These are phyloP conservation scores for Pythium aphanidermatum DNA, from an alignment of 352 stramenopile species.

Conservation along the genomic window DNA sequence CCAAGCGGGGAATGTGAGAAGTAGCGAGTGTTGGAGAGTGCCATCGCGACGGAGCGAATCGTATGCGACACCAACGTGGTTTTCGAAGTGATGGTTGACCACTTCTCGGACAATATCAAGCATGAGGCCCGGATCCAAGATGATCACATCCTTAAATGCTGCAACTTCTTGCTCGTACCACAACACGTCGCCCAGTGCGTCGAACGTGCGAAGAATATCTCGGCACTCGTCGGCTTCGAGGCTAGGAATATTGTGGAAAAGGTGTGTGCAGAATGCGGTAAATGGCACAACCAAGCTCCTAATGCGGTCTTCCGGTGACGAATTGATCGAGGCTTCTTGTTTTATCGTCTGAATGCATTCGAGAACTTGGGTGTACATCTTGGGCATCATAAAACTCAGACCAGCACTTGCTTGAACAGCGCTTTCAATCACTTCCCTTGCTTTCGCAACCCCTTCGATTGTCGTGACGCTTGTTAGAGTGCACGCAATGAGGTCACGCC, in stretches of 20 bases:
- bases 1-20: not conserved
- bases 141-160: not conserved
- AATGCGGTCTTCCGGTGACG: too few species aligned
- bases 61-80: not conserved
- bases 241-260: too few species aligned
- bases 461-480: too few species aligned
- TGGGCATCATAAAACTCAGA: too few species aligned
- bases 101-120: slow-evolving; percentile 14
- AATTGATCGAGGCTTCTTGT: too few species aligned
- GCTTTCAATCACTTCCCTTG: not conserved
- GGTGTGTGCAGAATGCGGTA: too few species aligned
- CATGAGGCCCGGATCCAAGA: slow-evolving; percentile 12
- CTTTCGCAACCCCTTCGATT: too few species aligned
- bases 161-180: not conserved
- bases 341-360: too few species aligned
- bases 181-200: slow-evolving; percentile 4
- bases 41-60: not conserved
- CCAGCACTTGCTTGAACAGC: not conserved
- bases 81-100: not conserved
- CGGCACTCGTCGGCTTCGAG: not conserved
- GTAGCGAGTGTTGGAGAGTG: not conserved
- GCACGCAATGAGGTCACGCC: too few species aligned
- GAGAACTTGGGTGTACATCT: too few species aligned
- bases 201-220: not conserved
- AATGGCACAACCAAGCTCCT: too few species aligned